phyloP scores from a whole-genome alignment of 169 alveolate species.

The Plasmodium yoelii region DNA sequence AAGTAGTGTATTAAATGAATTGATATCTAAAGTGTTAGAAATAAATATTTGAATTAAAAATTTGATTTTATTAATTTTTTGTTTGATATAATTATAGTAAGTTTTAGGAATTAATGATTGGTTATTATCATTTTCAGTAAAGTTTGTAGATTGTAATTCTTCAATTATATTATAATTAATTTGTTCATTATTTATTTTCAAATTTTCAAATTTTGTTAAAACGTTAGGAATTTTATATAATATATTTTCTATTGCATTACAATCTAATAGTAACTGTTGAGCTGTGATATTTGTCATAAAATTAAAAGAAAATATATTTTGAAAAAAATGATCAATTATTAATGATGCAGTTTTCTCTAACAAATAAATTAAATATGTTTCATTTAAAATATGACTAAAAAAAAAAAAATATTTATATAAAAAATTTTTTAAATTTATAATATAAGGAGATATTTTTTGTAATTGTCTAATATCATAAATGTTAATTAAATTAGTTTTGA shows the following conservation, averaged over 20 bases:
- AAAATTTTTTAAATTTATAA: slow-evolving; percentile 25
- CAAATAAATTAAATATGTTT: slow-evolving; percentile 78
- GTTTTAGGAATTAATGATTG: slow-evolving; percentile 30
- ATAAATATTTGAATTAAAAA: slow-evolving; percentile 58
- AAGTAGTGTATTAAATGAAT: slow-evolving; percentile 41
- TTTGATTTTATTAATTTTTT: slow-evolving; percentile 40
- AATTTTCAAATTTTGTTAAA: neutral
- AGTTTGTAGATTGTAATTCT: neutral
- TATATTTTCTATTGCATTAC: slow-evolving; percentile 76
- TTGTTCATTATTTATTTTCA: neutral
- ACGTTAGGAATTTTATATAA: slow-evolving; percentile 26
- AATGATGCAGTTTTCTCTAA: slow-evolving; percentile 81
- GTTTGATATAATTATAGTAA: slow-evolving; percentile 58
- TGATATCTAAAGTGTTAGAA: slow-evolving; percentile 35
- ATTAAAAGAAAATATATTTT: slow-evolving; percentile 78
- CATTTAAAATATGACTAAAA: slow-evolving; percentile 54
- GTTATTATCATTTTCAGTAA: neutral
- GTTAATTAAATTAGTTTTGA: slow-evolving; percentile 20
- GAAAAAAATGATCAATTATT: slow-evolving; percentile 79
- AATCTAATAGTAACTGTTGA: slow-evolving; percentile 83
- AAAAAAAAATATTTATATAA: slow-evolving; percentile 27
- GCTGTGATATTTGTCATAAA: slow-evolving; percentile 76
- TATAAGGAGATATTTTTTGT: slow-evolving; percentile 21
- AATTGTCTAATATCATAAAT: slow-evolving; percentile 39
- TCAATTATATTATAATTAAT: no score